Base-by-base conservation (phyloP, 1,139 yeast genomes). In the Diutina catenulata region DNA sequence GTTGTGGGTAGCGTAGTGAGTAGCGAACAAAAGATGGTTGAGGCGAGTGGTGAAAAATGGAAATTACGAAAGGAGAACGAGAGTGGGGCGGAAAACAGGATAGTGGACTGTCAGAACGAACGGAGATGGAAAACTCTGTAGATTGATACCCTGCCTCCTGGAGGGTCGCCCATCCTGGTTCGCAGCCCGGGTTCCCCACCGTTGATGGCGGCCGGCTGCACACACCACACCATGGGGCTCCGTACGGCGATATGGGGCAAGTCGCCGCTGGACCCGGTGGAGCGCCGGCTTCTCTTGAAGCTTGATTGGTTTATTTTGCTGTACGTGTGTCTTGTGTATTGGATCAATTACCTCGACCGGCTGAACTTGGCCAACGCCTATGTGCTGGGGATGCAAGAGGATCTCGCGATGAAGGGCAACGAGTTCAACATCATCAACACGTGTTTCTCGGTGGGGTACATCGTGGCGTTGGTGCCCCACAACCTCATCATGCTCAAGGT, bases 361-460 rank as follows among this genome's bases (percentile, higher is more conserved):
- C 31, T 25, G 28, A 26, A 35, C 28, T 25, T 35, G 28, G 27
- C 28, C 24, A 25, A 35, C 20, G 37, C 37, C 24, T 35, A 26
- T n/a, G 31, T 35, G 11, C 14, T 18, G 13, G 42, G 47, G 14
- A 42, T 42, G 45, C 42, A 47, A 39, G 42, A 52, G 41, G 41
- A 52, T 41, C 21, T 61, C 57, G 16, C 53, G 48, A 43, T 61
- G 66, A 38, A 59, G 50, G 11, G 53, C 50, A 10, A 60, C 49
- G 4, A 55, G 45, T 33, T 33, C 22, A 33, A 79, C 71, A n/a
- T 60, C 67, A 13, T 24, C 74, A 73, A 45, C 45, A 66, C 23
- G 0, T 64, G 71, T 37, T 76, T 75, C 51, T 72, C 73, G 9
- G 69, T 75, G 5, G 83, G 83, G 2, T 76, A 74, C 50, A 66